Base-by-base conservation (phyloP, 2,329 filamentous ascomycete genomes). In the Aspergillus ochraceoroseus region DNA sequence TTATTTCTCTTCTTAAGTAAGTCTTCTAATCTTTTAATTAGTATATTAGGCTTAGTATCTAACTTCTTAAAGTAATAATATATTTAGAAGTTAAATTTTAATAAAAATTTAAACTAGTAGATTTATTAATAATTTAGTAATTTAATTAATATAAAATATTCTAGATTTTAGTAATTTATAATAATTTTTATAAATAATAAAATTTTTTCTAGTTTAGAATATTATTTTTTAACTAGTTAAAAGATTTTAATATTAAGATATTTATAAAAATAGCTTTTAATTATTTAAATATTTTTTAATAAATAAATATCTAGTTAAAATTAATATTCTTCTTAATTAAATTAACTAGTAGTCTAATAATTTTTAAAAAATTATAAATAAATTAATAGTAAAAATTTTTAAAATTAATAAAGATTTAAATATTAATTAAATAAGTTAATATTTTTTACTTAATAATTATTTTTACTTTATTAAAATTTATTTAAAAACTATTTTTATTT, bases 351-450 rank as follows among this genome's bases (percentile, higher is more conserved):
- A 5, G 17, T 19, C 11, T 32, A 18, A 18, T 32, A 32, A 1
- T 19, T 32, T 19, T 11, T 32, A 32, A 19, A 19, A 11, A 32
- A 5, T 7, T 19, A 9, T 32, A 18, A 18, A 7, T 32, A 8
- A 2, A 32, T 32, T 32, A 5, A 1, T 32, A 18, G 4, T 4
- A 32, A 32, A n/a, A 32, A 19, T 32, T 19, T 6, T 32, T 32
- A 32, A 32, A 33, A 13, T 33, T 33, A 11, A n/a, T n/a, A n/a
- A n/a, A n/a, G n/a, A n/a, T 33, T 33, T 33, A 33, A 33, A 22
- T 33, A 23, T 33, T 23, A 22, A 22, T 22, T 22, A 22, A 33
- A 33, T 33, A n/a, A 12, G 12, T 33, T 22, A 12, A 13, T 33
- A 12, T 22, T 23, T 7, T 33, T 33, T 22, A 22, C 2, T 12